Evolutionary conservation across 2,329 filamentous ascomycete species (phyloP).

Genomic region (Alternaria longipes): DNA sequence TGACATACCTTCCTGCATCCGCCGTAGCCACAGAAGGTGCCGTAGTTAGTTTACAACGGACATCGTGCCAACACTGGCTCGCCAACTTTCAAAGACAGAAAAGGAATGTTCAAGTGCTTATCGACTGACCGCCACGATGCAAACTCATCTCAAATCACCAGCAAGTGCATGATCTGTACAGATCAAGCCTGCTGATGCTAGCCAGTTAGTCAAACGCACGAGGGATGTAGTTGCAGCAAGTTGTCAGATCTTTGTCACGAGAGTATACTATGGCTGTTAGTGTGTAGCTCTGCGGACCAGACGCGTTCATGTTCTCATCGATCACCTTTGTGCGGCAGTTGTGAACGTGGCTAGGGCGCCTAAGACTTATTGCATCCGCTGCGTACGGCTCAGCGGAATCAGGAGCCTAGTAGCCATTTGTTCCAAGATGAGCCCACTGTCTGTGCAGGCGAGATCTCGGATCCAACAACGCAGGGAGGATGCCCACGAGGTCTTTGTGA

Average conservation of each 20-base stretch:
- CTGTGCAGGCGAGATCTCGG: slow-evolving; percentile 3
- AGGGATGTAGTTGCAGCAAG: slow-evolving; percentile 9
- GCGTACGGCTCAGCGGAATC: slow-evolving; percentile 9
- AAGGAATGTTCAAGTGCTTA: neutral
- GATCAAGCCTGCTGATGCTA: slow-evolving; percentile 7
- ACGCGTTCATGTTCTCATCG: neutral
- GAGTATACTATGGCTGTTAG: slow-evolving; percentile 1
- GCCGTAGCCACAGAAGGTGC: neutral
- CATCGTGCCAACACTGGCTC: neutral
- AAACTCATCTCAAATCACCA: slow-evolving; percentile 1
- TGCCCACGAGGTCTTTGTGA: slow-evolving; percentile 8
- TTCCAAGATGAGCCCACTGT: slow-evolving; percentile 10
- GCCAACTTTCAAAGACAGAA: neutral
- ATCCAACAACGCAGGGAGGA: slow-evolving; percentile 17
- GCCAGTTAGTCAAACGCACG: slow-evolving; percentile 4
- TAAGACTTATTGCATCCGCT: neutral
- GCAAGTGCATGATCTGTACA: slow-evolving; percentile 5
- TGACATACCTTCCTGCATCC: neutral
- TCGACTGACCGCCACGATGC: neutral
- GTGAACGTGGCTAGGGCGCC: slow-evolving; percentile 3
- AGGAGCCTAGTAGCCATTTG: slow-evolving; percentile 6
- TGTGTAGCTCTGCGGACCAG: neutral
- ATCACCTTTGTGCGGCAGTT: slow-evolving; percentile 6
- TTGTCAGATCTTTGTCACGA: slow-evolving; percentile 7
- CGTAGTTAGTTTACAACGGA: neutral